Base-by-base conservation (phyloP, 2,329 filamentous ascomycete genomes). In the Sphaceloma murrayae region DNA sequence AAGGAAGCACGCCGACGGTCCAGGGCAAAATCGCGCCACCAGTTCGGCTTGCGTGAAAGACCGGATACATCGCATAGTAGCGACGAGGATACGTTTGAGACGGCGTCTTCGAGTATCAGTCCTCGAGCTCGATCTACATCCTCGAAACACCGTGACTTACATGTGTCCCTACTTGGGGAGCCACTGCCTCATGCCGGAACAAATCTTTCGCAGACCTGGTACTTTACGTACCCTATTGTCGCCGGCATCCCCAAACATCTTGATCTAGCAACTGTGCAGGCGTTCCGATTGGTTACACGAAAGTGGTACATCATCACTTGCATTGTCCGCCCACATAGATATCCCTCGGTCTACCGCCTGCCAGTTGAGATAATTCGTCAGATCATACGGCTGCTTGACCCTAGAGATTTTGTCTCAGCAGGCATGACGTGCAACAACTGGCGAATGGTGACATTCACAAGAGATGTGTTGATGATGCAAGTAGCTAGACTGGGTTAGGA, bases 341-440 rank as follows among this genome's bases (percentile, higher is more conserved):
- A 57, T 46, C 52, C 62, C 36, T 39, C 59, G 33, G 53, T 59
- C 36, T 66, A 62, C 43, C 43, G 53, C 22, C 46, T 67, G 11
- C 72, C 73, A 1, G 52, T 58, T 7, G 73, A 76, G 51, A 65
- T 75, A 14, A 39, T 75, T 1, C 63, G 69, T 33, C 59, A 68
- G 5, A 65, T 75, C 4, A 34, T 34, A 11, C 6, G 6, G 3
- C 11, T 4, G 2, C 27, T 33, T 14, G 29, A 24, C n/a, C 40
- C 40, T 5, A 5, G 7, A 13, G 17, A 17, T 18, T 43, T 43
- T 22, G 13, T 24, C 8, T 17, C 10, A 7, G 29, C 40, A 2
- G 13, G 40, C 16, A 27, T 17, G 13, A n/a, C 14, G 11, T 33
- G 40, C 14, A 17, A 43, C 40, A 43, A 33, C 4, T 43, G 40